A percentile compares a stretch with the other conserved stretches of the same genome.
Evolutionary conservation across 768 basidiomycete species (phyloP).

Genomic region (Filobasidium wieringae): DNA sequence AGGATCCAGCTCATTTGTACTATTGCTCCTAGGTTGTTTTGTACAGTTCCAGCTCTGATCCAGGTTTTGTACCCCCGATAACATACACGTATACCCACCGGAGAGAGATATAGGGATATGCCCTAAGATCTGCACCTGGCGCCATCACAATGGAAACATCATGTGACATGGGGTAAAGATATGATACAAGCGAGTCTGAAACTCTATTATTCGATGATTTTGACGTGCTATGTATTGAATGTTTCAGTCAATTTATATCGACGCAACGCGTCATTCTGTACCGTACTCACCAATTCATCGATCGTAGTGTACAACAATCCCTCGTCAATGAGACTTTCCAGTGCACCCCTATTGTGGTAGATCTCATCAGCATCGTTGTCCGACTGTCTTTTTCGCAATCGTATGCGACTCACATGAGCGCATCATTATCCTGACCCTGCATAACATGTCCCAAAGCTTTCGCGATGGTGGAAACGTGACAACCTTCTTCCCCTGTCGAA

Average conservation of each 20-base stretch:
- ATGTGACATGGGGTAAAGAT: too few relatives aligned
- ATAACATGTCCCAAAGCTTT: slow-evolving; percentile 53
- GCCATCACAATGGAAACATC: too few relatives aligned
- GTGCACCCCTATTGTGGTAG: slow-evolving; percentile 45
- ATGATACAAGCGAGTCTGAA: too few relatives aligned
- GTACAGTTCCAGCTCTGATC: too few relatives aligned
- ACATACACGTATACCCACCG: too few relatives aligned
- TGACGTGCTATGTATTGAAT: neutral
- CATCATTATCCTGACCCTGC: slow-evolving; percentile 43
- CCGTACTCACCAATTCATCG: slow-evolving; percentile 56
- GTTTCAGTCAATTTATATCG: neutral
- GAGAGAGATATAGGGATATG: too few relatives aligned
- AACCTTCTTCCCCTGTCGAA: slow-evolving; percentile 44
- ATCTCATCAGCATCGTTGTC: slow-evolving; percentile 1
- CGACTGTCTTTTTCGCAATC: neutral
- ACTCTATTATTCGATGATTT: neutral
- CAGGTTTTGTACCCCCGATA: too few relatives aligned
- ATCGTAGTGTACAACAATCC: slow-evolving; percentile 68
- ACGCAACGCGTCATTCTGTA: too few relatives aligned
- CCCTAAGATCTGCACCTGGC: too few relatives aligned
- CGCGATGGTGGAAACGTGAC: slow-evolving; percentile 62
- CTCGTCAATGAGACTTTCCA: slow-evolving; percentile 67
- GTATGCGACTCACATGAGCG: slow-evolving; percentile 50
- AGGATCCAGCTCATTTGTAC: too few relatives aligned
- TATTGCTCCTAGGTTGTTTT: too few relatives aligned